Evolutionary conservation across 352 stramenopile genomes (phyloP), one percentile per base, ranked within the genome.

Genomic region (Elongisporangium undulatum): DNA sequence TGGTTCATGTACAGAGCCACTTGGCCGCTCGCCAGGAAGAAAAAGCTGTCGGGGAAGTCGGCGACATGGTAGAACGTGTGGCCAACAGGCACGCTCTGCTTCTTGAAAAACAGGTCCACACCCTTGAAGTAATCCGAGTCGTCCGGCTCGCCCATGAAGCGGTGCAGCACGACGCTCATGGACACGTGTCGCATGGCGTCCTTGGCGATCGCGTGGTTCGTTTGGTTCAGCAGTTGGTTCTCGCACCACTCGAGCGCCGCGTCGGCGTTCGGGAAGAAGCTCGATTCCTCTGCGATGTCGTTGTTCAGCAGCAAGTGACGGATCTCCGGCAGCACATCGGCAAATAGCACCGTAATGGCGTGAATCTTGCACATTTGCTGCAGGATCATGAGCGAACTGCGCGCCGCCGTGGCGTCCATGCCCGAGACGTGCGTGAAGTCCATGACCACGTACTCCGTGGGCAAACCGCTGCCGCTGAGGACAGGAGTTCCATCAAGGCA

Each of bases 391-490:
- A 95, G 86, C 24, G 78, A 89, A 23, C 74, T 87, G 16, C 87
- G 85, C 22, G 85, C 85, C 6, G 86, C 87, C 7, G 89, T 96
- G 3, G 86, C 86, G 63, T 97, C 89, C 82, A 97, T 95, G 29
- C 87, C 89, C 17, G 87, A 92, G 29, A 96, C 89, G 45, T 79
- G 84, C 17, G 65, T 83, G 57, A 97, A 97, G 55, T 97, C 87
- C 72, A 97, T 88, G 21, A 97, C 85, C n/a, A 97, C 70, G 57
- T 85, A 93, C 64, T 91, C 72, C 1, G 85, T 92, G 1, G 82
- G 79, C n/a, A 92, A 51, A 2, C 78, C 79, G 13, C 87, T 65
- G 0, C 68, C 61, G 49, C 80, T 77, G 10, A 29, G 61, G 5
- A 71, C 75, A 12, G 72, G 68, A 17, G 72, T 90, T n/a, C 83